These are phyloP conservation scores for Bullera alba DNA, from an alignment of 768 basidiomycete genomes.

Conservation along the genomic window DNA sequence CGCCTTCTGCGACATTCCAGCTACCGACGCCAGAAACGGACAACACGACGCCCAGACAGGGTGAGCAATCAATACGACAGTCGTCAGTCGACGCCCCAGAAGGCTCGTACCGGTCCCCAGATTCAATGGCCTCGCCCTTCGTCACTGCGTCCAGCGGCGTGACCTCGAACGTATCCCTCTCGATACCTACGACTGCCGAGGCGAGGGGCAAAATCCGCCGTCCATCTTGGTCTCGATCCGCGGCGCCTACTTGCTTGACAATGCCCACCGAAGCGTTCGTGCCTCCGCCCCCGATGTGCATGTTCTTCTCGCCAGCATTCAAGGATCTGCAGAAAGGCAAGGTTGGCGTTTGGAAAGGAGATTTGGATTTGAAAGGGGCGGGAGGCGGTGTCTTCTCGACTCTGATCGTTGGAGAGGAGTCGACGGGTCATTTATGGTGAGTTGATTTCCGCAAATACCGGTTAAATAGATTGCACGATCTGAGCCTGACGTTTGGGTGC, in stretches of 20 bases:
- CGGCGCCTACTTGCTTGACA: conserved; percentile 8
- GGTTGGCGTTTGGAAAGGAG: conserved; percentile 37
- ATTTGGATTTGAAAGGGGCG: conserved; percentile 30
- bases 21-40: conserved; percentile 37
- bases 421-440: conserved; percentile 34
- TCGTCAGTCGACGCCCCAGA: background rate
- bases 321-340: conserved; percentile 35
- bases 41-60: conserved; percentile 10
- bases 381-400: conserved; percentile 32
- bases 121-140: background rate
- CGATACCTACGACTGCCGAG: background rate
- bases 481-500: conserved; percentile 1
- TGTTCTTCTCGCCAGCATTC: conserved; percentile 38
- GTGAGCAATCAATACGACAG: background rate
- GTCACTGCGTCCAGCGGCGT: background rate
- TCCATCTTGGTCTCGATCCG: background rate
- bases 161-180: background rate
- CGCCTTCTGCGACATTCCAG: conserved; percentile 7
- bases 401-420: conserved; percentile 31
- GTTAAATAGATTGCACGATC: background rate
- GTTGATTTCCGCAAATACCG: background rate
- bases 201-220: background rate
- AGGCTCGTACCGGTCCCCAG: background rate
- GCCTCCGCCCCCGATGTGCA: conserved; percentile 41
- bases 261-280: conserved; percentile 30